Evolutionary conservation across 1,139 yeast genomes (phyloP), one percentile per base, ranked within the genome.

Genomic region (Sugiyamaella paludigena): DNA sequence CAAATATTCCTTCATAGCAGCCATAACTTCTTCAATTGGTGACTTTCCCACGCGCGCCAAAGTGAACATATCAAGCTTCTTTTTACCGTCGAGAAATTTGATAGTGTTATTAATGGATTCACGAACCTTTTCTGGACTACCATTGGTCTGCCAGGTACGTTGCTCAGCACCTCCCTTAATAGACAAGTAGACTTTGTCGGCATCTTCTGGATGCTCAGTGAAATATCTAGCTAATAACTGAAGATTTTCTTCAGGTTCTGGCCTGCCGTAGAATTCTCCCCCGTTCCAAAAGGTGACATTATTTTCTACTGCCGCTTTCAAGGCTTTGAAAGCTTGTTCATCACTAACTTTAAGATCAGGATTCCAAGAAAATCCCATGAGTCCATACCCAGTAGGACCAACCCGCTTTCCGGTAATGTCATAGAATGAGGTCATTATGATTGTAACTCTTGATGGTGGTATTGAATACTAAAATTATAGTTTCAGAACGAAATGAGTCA

Each of bases 191-290:
- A 82, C 78, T 54, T 77, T 70, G 48, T 77, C 70, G 40, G 79
- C 73, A 46, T 71, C 68, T 40, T 78, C 81, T 0, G 86, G 85
- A 52, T 78, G 72, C 58, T 74, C 71, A 12, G 69, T 74, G 52
- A 85, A 79, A 63, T 83, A 87, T 11, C 75, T 76, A 47, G 77
- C 70, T 40, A 86, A 62, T 47, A 80, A 73, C 58, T 76, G 70
- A 67, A 85, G 67, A 58, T 81, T 81, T 56, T 70, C 67, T 47
- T 68, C 70, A 42, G 76, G 72, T 41, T 69, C 67, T 4, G 68
- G 69, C 43, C 74, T 68, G 26, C 94, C 94, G 61, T 88, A 88
- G 62, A 87, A 86, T 58, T 84, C 92, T 49, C 94, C 95, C 29
- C 80, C 80, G 61, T 87, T 87, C 69, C 87, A 70, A 52, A 84